phyloP scores from a whole-genome alignment of 2,329 filamentous ascomycete genomes.

The Monosporascus sp. region DNA sequence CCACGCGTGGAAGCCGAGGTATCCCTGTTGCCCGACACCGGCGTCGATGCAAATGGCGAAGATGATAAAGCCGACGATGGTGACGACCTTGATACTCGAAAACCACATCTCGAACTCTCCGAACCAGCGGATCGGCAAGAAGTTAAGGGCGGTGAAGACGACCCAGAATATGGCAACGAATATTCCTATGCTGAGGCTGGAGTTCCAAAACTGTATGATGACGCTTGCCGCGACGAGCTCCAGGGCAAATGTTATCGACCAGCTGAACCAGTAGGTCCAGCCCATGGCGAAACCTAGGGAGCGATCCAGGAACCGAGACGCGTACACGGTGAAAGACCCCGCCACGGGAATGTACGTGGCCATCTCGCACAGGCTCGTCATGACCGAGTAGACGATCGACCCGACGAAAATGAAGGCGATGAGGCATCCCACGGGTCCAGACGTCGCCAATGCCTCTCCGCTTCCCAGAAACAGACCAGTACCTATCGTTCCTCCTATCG shows the following conservation, averaged over 20 bases:
- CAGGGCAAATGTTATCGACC: constrained; percentile 65
- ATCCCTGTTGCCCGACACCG: constrained; percentile 63
- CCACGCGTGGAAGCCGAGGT: constrained; percentile 72
- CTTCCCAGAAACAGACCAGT: constrained; percentile 69
- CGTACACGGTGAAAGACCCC: constrained; percentile 72
- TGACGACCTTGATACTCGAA: constrained; percentile 70
- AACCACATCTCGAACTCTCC: constrained; percentile 79
- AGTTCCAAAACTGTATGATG: constrained; percentile 71
- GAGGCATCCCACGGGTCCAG: constrained; percentile 61
- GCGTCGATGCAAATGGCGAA: constrained; percentile 72
- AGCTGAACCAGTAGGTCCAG: constrained; percentile 81
- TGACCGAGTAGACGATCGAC: constrained; percentile 68
- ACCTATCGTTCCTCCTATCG: constrained; percentile 57
- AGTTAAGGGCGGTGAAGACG: constrained; percentile 63
- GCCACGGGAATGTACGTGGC: constrained; percentile 72
- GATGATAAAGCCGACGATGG: constrained; percentile 69
- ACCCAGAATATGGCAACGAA: constrained; percentile 72
- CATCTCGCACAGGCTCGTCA: constrained; percentile 67
- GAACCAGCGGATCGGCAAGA: constrained; percentile 66
- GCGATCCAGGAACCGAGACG: constrained; percentile 64
- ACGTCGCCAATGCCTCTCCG: constrained; percentile 55
- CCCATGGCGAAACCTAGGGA: constrained; percentile 73
- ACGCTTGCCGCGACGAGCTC: constrained; percentile 68
- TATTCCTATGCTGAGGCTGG: constrained; percentile 58
- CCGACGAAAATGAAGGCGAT: constrained; percentile 68